Conservation (phyloP, 2,329 filamentous ascomycete genomes). For the Alternaria longipes region DNA sequence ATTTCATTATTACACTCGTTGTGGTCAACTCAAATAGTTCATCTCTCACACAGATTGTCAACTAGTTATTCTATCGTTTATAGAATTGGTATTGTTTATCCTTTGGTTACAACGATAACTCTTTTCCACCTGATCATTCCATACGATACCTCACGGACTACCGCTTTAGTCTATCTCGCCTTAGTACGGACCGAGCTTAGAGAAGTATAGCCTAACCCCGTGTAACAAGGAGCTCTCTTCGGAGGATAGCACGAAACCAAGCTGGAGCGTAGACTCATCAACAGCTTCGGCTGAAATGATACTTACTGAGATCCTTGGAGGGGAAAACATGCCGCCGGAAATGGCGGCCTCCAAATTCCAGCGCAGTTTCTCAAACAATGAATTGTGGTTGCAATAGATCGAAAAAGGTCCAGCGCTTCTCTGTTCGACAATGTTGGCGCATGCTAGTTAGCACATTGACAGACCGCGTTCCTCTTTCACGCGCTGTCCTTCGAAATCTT, state of each 20-base stretch:
- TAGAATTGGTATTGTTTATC: no score
- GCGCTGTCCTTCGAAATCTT: not conserved
- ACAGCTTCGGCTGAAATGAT: not conserved
- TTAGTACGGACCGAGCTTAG: no score
- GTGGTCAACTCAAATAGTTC: no score
- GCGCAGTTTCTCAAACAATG: not conserved
- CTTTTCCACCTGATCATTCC: no score
- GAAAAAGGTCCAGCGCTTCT: not conserved
- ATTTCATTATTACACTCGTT: no score
- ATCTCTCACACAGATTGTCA: no score
- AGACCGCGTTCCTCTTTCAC: not conserved
- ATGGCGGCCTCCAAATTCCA: not conserved
- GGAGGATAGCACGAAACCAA: not conserved
- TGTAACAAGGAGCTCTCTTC: not conserved
- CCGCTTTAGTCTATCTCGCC: no score
- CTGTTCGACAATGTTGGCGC: not conserved
- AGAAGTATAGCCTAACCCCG: no score
- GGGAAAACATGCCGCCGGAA: not conserved
- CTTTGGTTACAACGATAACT: no score
- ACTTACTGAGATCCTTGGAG: not conserved
- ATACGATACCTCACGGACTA: no score
- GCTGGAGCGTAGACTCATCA: not conserved
- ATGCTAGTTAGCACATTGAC: not conserved
- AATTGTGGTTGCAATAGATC: no score
- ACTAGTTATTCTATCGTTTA: no score